Evolutionary conservation across 768 basidiomycete genomes (phyloP).

Genomic region (Psilocybe sp.): DNA sequence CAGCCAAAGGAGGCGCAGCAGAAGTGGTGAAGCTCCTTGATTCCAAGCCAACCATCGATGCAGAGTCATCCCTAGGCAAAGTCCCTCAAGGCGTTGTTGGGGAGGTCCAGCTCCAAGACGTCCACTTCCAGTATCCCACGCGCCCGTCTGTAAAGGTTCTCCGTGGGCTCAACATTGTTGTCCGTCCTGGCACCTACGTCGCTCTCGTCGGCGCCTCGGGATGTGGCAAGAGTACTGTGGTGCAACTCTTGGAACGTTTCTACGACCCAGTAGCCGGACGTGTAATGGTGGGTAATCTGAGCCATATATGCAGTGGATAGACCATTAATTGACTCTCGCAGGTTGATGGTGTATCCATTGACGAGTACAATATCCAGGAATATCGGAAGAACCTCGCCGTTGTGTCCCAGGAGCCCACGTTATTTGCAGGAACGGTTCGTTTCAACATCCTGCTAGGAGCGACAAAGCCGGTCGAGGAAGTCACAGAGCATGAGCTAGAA

Average conservation of each 20-base stretch:
- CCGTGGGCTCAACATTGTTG: conserved; percentile 62
- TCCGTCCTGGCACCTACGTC: conserved; percentile 76
- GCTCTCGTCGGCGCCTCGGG: conserved; percentile 82
- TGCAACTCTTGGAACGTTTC: conserved; percentile 82
- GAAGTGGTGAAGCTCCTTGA: conserved; percentile 79
- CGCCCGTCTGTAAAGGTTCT: conserved; percentile 79
- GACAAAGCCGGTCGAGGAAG: conserved; percentile 68
- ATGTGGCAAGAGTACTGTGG: conserved; percentile 79
- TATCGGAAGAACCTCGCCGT: conserved; percentile 88
- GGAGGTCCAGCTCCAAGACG: conserved; percentile 69
- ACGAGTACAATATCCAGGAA: conserved; percentile 76
- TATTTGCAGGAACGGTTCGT: conserved; percentile 88
- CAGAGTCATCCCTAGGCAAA: conserved; percentile 68
- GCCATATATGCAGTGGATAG: neutral
- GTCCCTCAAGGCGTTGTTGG: conserved; percentile 44
- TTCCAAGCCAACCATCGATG: conserved; percentile 73
- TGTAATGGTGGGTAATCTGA: conserved; percentile 48
- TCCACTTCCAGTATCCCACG: conserved; percentile 88
- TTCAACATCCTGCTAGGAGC: conserved; percentile 94
- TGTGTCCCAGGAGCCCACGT: conserved; percentile 88
- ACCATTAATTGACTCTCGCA: conserved; percentile 18
- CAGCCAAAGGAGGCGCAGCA: conserved; percentile 74
- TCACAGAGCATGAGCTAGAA: conserved; percentile 86
- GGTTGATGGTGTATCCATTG: conserved; percentile 76
- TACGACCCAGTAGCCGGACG: conserved; percentile 77